These are phyloP conservation scores for Spencermartinsiella europaea DNA, from an alignment of 805 yeast genomes.

Conservation along the genomic window DNA sequence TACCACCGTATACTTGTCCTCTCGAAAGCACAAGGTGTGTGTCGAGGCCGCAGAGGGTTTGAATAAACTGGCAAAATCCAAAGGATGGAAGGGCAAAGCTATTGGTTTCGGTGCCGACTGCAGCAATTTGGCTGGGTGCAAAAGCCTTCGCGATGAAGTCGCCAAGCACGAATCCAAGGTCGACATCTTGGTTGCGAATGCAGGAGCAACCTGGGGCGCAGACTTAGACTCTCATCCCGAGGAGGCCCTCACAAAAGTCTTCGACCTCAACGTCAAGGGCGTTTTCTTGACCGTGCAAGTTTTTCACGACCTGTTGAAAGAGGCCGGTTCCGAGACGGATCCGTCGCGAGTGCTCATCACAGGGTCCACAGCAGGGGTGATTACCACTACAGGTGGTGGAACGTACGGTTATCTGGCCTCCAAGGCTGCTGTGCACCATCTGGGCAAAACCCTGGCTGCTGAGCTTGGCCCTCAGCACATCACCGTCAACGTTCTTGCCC, in stretches of 20 bases:
- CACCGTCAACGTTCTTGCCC: slow-evolving; percentile 66
- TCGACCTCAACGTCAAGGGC: slow-evolving; percentile 59
- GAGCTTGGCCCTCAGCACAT: slow-evolving; percentile 63
- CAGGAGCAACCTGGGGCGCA: slow-evolving; percentile 79
- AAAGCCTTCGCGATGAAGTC: slow-evolving; percentile 40
- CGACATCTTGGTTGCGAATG: slow-evolving; percentile 67
- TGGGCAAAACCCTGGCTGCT: slow-evolving; percentile 57
- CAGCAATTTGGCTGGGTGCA: slow-evolving; percentile 45
- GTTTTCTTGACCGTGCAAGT: slow-evolving; percentile 63
- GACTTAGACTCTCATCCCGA: slow-evolving; percentile 57
- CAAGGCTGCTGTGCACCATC: slow-evolving; percentile 68
- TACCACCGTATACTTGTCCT: slow-evolving; percentile 53
- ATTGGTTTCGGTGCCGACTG: slow-evolving; percentile 54
- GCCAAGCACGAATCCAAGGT: slow-evolving; percentile 38
- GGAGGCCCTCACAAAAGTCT: slow-evolving; percentile 54
- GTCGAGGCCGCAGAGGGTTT: slow-evolving; percentile 46
- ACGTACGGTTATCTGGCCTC: slow-evolving; percentile 70
- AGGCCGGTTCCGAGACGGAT: slow-evolving; percentile 48
- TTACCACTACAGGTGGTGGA: slow-evolving; percentile 42
- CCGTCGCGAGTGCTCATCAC: slow-evolving; percentile 62
- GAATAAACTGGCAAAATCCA: slow-evolving; percentile 22
- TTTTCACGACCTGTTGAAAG: slow-evolving; percentile 52
- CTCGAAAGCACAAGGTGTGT: slow-evolving; percentile 60
- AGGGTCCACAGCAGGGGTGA: slow-evolving; percentile 59
- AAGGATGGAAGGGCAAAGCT: slow-evolving; percentile 33